Evolutionary conservation across 306 rosid species (phyloP), one percentile per base, ranked within the genome.

Genomic region (Cicer chorassanicum): DNA sequence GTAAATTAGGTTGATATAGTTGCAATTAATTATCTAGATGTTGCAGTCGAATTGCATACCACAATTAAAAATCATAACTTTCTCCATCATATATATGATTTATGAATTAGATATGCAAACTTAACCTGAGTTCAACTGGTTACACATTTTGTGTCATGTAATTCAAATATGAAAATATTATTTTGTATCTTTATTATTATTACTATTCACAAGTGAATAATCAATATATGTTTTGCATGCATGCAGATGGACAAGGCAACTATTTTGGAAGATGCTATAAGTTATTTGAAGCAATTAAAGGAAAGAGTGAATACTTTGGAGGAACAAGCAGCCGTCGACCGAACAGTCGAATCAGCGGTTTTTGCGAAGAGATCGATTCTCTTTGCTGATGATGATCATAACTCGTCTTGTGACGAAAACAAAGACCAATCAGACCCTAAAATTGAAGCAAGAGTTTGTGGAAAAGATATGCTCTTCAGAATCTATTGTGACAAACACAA

Each of bases 181-280:
- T 40, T 41, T 5, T 11, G 18, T 51, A 64, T 21, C 29, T 1
- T 21, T 21, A 21, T 21, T 29, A 29, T 29, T 29, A 29, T 3
- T 29, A 29, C 34, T 29, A 29, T 29, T 29, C 34, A 29, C 34
- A 29, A 29, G 34, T 29, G 34, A 48, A 16, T 16, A 54, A 53
- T 66, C 38, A 13, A 56, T 48, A 0, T 1, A 6, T 60, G 69
- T 6, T 29, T 57, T 57, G 71, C 75, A 89, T 53, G 71, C 75
- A 89, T 66, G 83, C 85, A 93, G 98, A 88, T 80, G 89, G 98
- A 91, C 82, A 93, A 93, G 87, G 96, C 97, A 50, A 84, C 98
- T 1, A 92, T 93, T 1, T 83, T 91, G 65, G 97, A 87, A 78
- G 97, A 86, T 74, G 94, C 97, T 7, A 82, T 89, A 54, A 85